phyloP scores from a whole-genome alignment of 495 filamentous ascomycete genomes.

The Daldinia loculata region DNA sequence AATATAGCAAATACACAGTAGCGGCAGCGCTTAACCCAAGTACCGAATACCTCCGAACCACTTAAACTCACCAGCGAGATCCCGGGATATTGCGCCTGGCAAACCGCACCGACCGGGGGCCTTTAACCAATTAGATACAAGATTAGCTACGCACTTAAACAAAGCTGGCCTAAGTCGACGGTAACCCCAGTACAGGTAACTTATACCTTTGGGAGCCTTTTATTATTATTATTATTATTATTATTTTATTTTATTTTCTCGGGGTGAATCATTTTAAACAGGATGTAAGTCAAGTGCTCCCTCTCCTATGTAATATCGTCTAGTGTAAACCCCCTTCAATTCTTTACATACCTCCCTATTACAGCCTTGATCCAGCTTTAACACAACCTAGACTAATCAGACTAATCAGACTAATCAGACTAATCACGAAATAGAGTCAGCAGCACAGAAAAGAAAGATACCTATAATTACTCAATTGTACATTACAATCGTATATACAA shows the following conservation, averaged over 20 bases:
- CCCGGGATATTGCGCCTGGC: conserved; percentile 41
- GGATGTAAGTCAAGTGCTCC: conserved; percentile 25
- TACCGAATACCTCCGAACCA: conserved; percentile 41
- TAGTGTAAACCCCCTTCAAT: no score
- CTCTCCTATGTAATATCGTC: background rate
- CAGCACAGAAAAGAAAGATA: conserved; percentile 1
- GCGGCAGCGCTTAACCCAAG: conserved; percentile 44
- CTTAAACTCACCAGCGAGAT: conserved; percentile 25
- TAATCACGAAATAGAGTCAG: conserved; percentile 29
- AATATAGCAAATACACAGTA: conserved; percentile 44
- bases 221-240: background rate
- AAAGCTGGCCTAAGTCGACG: conserved; percentile 31
- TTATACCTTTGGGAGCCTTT: conserved; percentile 23
- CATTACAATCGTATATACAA: conserved; percentile 15
- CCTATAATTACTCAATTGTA: conserved; percentile 4
- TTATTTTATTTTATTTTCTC: conserved; percentile 7
- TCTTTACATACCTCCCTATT: background rate
- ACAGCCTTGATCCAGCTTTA: conserved; percentile 5
- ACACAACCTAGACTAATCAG: conserved; percentile 6
- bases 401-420: conserved; percentile 22
- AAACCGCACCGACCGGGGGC: conserved; percentile 30
- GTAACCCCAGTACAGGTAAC: conserved; percentile 31
- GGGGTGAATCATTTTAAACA: conserved; percentile 18
- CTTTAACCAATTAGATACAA: conserved; percentile 27
- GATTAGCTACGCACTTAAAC: conserved; percentile 21